Conservation (phyloP, 1,284 basidiomycete genomes). For the Amylostereum areolatum region DNA sequence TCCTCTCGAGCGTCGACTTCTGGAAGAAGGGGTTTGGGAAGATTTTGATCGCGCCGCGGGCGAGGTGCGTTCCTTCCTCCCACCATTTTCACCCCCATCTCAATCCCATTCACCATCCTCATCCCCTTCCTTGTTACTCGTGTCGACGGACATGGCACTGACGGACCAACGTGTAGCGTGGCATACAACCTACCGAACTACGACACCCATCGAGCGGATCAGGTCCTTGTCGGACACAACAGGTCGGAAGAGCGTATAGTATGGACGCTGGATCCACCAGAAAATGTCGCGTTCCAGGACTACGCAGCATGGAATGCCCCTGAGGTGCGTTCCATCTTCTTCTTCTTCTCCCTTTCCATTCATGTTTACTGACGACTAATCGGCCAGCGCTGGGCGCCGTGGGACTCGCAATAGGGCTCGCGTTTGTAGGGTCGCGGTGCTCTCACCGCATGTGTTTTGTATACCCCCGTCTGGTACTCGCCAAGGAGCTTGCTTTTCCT, state of each 20-base stretch:
- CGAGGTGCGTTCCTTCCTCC: constrained; percentile 13
- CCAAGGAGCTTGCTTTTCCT: too few species aligned
- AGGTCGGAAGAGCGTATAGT: background rate
- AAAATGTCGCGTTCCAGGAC: background rate
- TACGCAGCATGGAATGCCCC: background rate
- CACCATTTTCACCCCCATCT: too few species aligned
- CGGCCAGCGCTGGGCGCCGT: background rate
- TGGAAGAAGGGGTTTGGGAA: constrained; percentile 30
- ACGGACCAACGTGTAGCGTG: background rate
- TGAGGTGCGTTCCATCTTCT: background rate
- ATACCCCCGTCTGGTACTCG: too few species aligned
- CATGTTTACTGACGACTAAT: background rate
- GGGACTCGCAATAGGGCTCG: constrained; percentile 1
- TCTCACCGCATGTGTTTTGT: too few species aligned
- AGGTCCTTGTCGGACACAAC: background rate
- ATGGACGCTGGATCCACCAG: background rate
- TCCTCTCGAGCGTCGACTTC: constrained; percentile 31
- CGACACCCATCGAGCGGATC: background rate
- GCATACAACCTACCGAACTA: constrained; percentile 2
- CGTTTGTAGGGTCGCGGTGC: too few species aligned
- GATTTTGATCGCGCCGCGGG: constrained; percentile 23
- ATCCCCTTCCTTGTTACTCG: too few species aligned
- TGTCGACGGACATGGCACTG: background rate
- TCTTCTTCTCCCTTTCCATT: background rate
- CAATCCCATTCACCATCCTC: too few species aligned